Base-by-base conservation (phyloP, 495 filamentous ascomycete species). In the Penicillium pulvis region DNA sequence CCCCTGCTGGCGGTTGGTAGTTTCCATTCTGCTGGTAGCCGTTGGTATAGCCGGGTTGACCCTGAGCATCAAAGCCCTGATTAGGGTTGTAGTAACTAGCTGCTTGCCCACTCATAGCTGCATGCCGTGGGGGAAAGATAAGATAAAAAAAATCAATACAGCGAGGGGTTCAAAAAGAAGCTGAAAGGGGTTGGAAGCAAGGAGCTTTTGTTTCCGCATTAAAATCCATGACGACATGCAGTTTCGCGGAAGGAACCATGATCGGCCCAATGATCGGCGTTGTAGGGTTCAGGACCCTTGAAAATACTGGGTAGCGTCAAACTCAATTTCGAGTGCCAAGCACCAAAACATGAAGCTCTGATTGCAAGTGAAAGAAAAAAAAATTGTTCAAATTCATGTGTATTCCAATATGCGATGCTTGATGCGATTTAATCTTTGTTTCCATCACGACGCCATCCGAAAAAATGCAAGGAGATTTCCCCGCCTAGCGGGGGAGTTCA, bases 71-170 rank as follows among this genome's bases (percentile, higher is more conserved):
- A 41, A 66, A 66, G 59, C 59, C 63, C 59, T 74, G 69, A 17
- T 58, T 61, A 9, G 59, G 58, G 50, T 75, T 68, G 56, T 79
- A 79, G 43, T 79, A 79, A 48, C 66, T 72, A 14, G 71, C 71
- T 17, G 76, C 73, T 60, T 79, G 71, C 50, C 76, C 76, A 60
- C 74, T 79, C 76, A 79, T 79, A 23, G 52, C 62, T 63, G 61
- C 60, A 66, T 59, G 14, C 24, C 43, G 39, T 44, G 53, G 26
- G 51, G 46, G 30, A 49, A 11, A 42, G 23, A 44, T 36, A 52
- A 6, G 10, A 36, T 36, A 39, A 44, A 55, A 39, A 41, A n/a
- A 49, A 48, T 23, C 24, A 60, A 43, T 30, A 28, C 47, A 42
- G 50, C 42, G 46, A 56, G 50, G 10, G 12, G 19, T 23, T n/a